Evolutionary conservation across 2,329 filamentous ascomycete genomes (phyloP).

Genomic region (Beauveria scarabaeidicola): DNA sequence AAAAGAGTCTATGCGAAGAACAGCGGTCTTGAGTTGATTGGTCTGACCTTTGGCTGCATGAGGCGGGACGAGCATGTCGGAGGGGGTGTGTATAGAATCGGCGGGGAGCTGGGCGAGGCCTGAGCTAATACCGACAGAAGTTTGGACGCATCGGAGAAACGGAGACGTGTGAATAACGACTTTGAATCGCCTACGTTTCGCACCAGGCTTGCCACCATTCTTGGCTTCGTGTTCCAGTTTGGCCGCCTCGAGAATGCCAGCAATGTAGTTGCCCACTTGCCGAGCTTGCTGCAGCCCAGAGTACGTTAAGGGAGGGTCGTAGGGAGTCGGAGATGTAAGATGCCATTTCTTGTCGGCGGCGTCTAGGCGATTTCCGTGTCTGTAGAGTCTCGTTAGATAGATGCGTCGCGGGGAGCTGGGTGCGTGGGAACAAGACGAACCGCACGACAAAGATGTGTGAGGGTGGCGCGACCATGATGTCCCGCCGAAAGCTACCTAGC

Average conservation of each 20-base stretch:
- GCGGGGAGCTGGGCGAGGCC: constrained; percentile 58
- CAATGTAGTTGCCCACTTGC: constrained; percentile 74
- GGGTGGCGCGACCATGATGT: constrained; percentile 32
- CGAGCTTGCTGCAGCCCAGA: constrained; percentile 86
- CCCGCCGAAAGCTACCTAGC: background rate
- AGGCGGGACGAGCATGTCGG: constrained; percentile 27
- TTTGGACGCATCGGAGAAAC: constrained; percentile 87
- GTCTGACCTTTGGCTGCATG: constrained; percentile 19
- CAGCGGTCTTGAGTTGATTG: constrained; percentile 42
- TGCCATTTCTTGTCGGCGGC: constrained; percentile 95
- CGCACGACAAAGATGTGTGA: constrained; percentile 38
- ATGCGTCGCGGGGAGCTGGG: background rate
- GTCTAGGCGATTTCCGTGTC: constrained; percentile 90
- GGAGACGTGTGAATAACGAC: constrained; percentile 90
- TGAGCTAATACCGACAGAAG: constrained; percentile 77
- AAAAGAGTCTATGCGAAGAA: constrained; percentile 81
- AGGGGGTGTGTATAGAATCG: constrained; percentile 24
- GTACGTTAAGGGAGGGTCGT: constrained; percentile 91
- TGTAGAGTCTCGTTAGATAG: constrained; percentile 20
- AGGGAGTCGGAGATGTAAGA: constrained; percentile 82
- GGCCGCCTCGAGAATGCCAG: constrained; percentile 54
- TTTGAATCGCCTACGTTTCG: constrained; percentile 55
- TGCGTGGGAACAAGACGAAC: constrained; percentile 20
- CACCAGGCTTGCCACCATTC: constrained; percentile 14
- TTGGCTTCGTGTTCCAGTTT: constrained; percentile 35